Evolutionary conservation across 2,329 filamentous ascomycete species (phyloP).

Genomic region (Emericellopsis cladophorae): DNA sequence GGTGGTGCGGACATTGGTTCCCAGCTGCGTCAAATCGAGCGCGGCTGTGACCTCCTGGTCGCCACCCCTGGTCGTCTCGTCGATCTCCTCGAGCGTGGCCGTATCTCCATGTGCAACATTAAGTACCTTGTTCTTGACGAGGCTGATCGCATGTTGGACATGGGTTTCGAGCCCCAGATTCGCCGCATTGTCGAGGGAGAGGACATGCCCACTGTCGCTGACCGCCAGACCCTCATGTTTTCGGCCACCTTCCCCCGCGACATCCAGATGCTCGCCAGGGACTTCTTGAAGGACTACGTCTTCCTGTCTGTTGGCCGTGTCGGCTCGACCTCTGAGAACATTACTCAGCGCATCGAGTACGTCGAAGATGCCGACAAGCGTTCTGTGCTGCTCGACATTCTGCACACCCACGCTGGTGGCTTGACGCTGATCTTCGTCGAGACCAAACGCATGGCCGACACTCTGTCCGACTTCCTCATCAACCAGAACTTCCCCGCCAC

Average conservation of each 20-base stretch:
- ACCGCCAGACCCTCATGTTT: constrained; percentile 98
- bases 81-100: constrained; percentile 94
- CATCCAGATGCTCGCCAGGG: constrained; percentile 96
- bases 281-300: constrained; percentile 98
- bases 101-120: constrained; percentile 96
- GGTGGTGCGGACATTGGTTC: constrained; percentile 98
- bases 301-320: constrained; percentile 98
- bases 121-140: constrained; percentile 98
- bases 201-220: constrained; percentile 79
- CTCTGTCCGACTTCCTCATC: constrained; percentile 93
- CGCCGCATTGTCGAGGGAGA: constrained; percentile 96
- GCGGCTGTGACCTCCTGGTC: constrained; percentile 89
- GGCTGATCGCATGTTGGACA: constrained; percentile 99
- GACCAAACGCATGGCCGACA: constrained; percentile 99
- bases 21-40: constrained; percentile 96
- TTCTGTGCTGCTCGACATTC: constrained; percentile 91
- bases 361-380: constrained; percentile 96
- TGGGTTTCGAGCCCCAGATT: constrained; percentile 99
- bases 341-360: constrained; percentile 97
- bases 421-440: constrained; percentile 97
- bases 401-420: constrained; percentile 83
- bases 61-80: constrained; percentile 95
- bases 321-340: constrained; percentile 99
- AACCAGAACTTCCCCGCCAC: constrained; percentile 98
- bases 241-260: constrained; percentile 98